Evolutionary conservation across 2,329 filamentous ascomycete species (phyloP), one percentile per base, ranked within the genome.

Genomic region (Pseudogymnoascus destructans): DNA sequence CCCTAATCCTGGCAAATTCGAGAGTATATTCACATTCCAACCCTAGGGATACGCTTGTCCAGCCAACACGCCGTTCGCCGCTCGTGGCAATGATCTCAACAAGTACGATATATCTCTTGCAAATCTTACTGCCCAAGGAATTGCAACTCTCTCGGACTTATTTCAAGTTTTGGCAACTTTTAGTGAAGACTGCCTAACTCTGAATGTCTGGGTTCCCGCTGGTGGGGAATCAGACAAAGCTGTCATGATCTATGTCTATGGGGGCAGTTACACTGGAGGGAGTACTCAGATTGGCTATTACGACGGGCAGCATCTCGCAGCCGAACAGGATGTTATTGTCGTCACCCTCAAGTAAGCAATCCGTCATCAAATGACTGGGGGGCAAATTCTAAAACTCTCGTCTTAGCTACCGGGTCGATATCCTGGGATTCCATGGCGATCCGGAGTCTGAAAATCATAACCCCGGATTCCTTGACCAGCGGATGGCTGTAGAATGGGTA

Each of bases 161-260:
- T 59, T 49, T 15, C 42, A 49, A 49, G 8, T 27, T 15, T 15
- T 7, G 19, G 42, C 42, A 49, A 49, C 42, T 6, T 49, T 49
- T 13, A 49, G 42, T 13, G 70, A 73, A 52, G 70, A 73, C 57
- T 73, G 70, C 58, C 60, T 73, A 6, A 70, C 68, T 1, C 58
- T 73, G 11, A 71, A 70, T 42, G 64, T 72, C 6, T 72, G 69
- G 71, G 60, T 68, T 49, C 64, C 57, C 63, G 33, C 62, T 30
- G 64, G 63, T 1, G 64, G 67, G 5, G 66, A 66, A 5, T 52
- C 58, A 13, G 66, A 68, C 36, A 75, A 73, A 42, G 67, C 75
- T 5, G 74, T 76, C n/a, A 61, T 76, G 36, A 66, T 76, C 19
- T 77, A 72, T 70, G 70, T 77, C 8, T 70, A 72, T 55, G 74